phyloP scores from a whole-genome alignment of 371 early-diverging fungal species.

The Saksenaea vasiformis region DNA sequence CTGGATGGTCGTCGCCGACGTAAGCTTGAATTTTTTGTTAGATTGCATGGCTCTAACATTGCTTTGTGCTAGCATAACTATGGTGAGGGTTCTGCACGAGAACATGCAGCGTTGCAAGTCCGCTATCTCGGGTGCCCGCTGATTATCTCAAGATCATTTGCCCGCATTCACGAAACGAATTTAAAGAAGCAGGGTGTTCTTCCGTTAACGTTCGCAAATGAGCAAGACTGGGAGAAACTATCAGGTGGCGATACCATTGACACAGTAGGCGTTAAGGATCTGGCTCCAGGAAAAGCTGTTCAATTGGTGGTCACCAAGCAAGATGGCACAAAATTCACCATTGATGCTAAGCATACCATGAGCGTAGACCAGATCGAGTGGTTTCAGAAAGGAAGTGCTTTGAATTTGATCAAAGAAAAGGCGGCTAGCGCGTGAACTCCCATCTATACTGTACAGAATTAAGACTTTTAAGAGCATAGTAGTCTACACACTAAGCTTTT shows the following conservation, averaged over 20 bases:
- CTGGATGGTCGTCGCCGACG: constrained; percentile 94
- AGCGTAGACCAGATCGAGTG: constrained; percentile 91
- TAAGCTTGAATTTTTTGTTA: constrained; percentile 25
- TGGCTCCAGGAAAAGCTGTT: constrained; percentile 66
- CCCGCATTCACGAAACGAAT: constrained; percentile 98
- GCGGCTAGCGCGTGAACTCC: constrained; percentile 7
- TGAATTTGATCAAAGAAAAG: constrained; percentile 69
- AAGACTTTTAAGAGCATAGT: background rate
- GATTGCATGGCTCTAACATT: background rate
- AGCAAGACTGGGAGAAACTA: constrained; percentile 80
- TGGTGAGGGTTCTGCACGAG: constrained; percentile 97
- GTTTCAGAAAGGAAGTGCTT: constrained; percentile 92
- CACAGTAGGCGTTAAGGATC: constrained; percentile 74
- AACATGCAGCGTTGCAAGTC: constrained; percentile 95
- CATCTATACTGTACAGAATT: background rate
- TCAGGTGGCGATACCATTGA: constrained; percentile 79
- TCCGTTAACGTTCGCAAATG: constrained; percentile 88
- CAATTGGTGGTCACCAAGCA: constrained; percentile 50
- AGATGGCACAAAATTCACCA: constrained; percentile 62
- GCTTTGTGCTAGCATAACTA: constrained; percentile 82
- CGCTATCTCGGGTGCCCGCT: constrained; percentile 90
- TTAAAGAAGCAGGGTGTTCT: constrained; percentile 98
- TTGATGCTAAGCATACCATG: constrained; percentile 85
- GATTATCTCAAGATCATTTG: constrained; percentile 91
- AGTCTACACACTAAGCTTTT: too few relatives aligned